phyloP scores from a whole-genome alignment of 305 asterid species.

The Solanum hybrid region DNA sequence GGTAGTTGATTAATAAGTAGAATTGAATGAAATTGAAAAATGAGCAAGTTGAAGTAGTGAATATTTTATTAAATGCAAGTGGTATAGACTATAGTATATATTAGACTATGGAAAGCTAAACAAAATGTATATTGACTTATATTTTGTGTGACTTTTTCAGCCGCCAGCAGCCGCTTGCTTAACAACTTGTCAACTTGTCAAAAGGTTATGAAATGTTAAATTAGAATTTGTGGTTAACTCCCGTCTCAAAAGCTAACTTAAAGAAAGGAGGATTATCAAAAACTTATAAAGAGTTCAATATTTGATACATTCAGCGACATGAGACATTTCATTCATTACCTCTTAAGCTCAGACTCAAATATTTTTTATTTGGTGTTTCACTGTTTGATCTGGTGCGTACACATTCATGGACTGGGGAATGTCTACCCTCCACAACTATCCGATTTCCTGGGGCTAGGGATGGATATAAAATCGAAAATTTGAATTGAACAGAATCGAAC shows the following conservation, averaged over 20 bases:
- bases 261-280: neutral
- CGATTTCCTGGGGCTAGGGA: neutral
- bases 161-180: neutral
- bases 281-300: neutral
- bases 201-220: neutral
- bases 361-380: neutral
- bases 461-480: neutral
- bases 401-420: neutral
- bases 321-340: neutral
- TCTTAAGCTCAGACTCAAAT: neutral
- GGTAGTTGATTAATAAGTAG: constrained; percentile 11
- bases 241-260: neutral
- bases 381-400: neutral
- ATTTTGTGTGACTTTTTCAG: neutral
- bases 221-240: neutral
- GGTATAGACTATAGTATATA: neutral
- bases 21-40: neutral
- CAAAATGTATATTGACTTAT: neutral
- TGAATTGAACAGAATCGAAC: too few species aligned
- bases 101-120: neutral
- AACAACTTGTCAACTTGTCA: neutral
- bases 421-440: neutral
- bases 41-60: neutral
- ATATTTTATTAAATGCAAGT: neutral
- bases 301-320: neutral